Evolutionary conservation across 73 alveolate genomes (phyloP).

Genomic region (Symbiodinium natans): DNA sequence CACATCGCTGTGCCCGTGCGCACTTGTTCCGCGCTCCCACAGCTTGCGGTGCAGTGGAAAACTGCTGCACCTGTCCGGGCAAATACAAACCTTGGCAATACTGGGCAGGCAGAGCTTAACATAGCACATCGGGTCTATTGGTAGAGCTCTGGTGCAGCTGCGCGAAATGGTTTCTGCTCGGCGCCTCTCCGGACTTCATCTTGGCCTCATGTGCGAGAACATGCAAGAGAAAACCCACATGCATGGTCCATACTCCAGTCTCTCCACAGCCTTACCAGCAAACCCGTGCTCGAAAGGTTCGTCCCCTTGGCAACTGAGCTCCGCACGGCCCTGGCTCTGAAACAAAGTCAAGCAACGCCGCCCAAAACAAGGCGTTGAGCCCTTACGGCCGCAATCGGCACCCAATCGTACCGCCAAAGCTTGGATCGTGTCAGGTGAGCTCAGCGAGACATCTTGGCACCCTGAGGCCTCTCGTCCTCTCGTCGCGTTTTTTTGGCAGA

Average conservation of each 20-base stretch:
- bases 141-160: no score
- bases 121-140: no score
- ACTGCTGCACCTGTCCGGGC: constrained; percentile 68
- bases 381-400: neutral
- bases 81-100: no score
- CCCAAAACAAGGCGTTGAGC: neutral
- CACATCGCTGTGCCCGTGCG: neutral
- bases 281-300: no score
- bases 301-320: neutral
- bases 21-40: constrained; percentile 89
- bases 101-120: no score
- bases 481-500: no score
- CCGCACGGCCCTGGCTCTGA: neutral
- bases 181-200: neutral
- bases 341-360: neutral
- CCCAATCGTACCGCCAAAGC: neutral
- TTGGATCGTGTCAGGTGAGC: neutral
- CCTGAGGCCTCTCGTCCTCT: no score
- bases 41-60: constrained; percentile 80
- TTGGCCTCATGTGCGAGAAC: neutral
- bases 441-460: no score
- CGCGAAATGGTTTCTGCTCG: neutral
- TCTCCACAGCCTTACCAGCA: no score
- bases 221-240: no score
- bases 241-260: no score